phyloP scores from a whole-genome alignment of 139 green algal species.

The Chlorella sp. region DNA sequence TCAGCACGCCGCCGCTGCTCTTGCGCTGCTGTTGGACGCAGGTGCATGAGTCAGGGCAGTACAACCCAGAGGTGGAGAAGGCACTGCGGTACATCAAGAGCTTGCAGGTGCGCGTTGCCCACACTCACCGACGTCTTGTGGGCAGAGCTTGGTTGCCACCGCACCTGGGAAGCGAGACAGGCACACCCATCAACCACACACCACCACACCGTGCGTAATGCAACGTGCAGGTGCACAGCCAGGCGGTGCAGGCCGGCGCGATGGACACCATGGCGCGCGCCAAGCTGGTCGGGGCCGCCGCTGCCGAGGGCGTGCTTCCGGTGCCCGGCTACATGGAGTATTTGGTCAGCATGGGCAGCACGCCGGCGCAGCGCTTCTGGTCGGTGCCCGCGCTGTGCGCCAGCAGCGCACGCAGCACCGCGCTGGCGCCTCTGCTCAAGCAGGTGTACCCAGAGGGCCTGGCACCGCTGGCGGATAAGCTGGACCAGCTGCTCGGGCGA shows the following conservation, averaged over 20 bases:
- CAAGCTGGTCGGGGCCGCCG: neutral
- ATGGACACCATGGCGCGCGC: conserved; percentile 4
- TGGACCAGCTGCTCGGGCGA: conserved; percentile 16
- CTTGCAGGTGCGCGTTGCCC: conserved; percentile 4
- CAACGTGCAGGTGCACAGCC: conserved; percentile 1
- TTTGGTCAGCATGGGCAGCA: conserved; percentile 9
- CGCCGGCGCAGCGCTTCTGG: conserved; percentile 24
- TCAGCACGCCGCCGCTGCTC: no score
- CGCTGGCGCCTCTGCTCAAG: conserved; percentile 15
- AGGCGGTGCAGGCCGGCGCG: neutral
- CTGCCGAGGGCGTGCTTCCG: conserved; percentile 4
- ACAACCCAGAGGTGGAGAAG: conserved; percentile 18
- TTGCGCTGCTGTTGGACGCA: no score
- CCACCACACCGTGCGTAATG: neutral
- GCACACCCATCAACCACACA: no score
- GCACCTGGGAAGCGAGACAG: no score
- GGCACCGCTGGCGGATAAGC: conserved; percentile 30
- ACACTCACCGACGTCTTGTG: neutral
- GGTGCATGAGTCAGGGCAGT: conserved; percentile 7
- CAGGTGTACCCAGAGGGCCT: conserved; percentile 31
- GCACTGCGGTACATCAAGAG: conserved; percentile 13
- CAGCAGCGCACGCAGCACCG: conserved; percentile 18
- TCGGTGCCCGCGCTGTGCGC: conserved; percentile 13
- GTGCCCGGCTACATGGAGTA: conserved; percentile 11
- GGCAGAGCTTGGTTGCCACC: no score